Conservation (phyloP, 1,139 yeast genomes). For the Hyphopichia khmerensis region DNA sequence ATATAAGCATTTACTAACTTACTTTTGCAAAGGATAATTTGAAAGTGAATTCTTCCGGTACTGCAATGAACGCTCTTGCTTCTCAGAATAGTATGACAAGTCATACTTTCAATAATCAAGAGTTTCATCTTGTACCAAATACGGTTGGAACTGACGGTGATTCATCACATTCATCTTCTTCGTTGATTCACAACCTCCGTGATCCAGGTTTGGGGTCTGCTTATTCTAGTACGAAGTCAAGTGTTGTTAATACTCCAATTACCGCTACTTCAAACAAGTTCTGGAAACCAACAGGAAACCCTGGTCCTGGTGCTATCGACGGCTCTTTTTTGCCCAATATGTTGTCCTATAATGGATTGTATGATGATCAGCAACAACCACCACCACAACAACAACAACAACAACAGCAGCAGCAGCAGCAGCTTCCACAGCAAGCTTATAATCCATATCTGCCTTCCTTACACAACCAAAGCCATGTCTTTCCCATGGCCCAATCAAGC, state of each 20-base stretch:
- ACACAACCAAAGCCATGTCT: background rate
- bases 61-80: too few species aligned
- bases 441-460: too few species aligned
- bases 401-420: background rate
- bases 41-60: background rate
- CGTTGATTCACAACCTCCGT: background rate
- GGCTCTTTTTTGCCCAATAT: background rate
- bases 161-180: background rate
- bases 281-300: background rate
- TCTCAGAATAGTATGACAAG: too few species aligned
- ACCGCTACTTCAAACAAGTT: background rate
- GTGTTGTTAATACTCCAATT: background rate
- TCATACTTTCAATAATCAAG: background rate
- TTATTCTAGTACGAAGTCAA: background rate
- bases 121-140: background rate
- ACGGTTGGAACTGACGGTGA: background rate
- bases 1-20: background rate
- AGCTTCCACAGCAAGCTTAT: background rate
- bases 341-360: background rate
- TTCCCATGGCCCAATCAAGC: background rate
- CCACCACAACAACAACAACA: too few species aligned
- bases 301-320: background rate
- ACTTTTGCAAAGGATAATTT: background rate
- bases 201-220: background rate
- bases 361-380: background rate